Percentiles rank a stretch among this genome's conserved stretches.
Conservation (phyloP, 2,329 filamentous ascomycete genomes). For the Fusarium multiceps region DNA sequence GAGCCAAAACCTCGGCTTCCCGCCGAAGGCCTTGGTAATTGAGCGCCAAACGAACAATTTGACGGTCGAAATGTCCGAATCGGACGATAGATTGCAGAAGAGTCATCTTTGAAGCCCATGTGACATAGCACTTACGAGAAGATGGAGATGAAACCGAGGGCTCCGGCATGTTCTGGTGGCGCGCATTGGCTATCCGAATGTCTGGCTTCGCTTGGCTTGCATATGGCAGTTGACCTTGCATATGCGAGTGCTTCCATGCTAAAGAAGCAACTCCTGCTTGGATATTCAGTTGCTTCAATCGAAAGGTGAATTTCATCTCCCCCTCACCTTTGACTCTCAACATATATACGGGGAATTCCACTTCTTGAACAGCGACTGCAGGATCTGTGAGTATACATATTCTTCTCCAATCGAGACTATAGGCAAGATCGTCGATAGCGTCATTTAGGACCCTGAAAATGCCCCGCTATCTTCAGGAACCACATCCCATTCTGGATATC, state of each 20-base stretch:
- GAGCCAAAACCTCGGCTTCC: slow-evolving; percentile 28
- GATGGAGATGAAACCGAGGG: slow-evolving; percentile 4
- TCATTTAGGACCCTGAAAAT: slow-evolving; percentile 26
- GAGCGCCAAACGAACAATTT: background rate
- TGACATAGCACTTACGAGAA: background rate
- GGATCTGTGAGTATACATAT: slow-evolving; percentile 23
- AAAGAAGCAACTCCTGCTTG: background rate
- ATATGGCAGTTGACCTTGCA: slow-evolving; percentile 2
- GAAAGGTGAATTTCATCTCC: background rate
- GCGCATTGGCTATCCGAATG: background rate
- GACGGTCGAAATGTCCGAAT: slow-evolving; percentile 15
- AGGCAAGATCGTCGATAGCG: slow-evolving; percentile 34
- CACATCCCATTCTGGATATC: slow-evolving; percentile 9
- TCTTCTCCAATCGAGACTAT: slow-evolving; percentile 12
- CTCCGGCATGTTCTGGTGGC: background rate
- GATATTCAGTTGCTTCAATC: background rate
- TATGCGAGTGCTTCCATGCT: background rate
- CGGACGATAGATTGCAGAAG: background rate
- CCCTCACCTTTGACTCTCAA: background rate
- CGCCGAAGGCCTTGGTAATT: slow-evolving; percentile 12
- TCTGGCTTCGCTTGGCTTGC: background rate
- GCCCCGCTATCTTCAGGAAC: slow-evolving; percentile 16
- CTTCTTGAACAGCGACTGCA: background rate
- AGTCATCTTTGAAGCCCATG: slow-evolving; percentile 4
- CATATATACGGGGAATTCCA: background rate